Evolutionary conservation across 148 eudicot genomes (phyloP), one percentile per base, ranked within the genome.

Genomic region (Rhododendron vialii): DNA sequence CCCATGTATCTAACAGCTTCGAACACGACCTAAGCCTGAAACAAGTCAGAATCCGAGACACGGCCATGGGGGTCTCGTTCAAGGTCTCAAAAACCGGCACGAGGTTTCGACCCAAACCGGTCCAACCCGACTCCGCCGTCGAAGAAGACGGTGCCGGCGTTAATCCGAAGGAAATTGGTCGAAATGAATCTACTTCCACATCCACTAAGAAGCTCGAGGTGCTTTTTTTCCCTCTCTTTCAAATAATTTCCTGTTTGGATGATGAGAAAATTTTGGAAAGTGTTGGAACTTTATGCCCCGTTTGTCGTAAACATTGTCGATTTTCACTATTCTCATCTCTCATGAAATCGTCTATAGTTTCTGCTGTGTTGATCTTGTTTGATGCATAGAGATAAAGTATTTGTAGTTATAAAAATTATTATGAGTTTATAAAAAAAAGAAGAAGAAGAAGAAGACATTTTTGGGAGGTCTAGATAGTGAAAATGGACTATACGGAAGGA

Each of bases 11-110:
- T 45, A 48, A 28, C n/a, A 50, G 63, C 80, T 73, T 12, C 48
- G 36, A 50, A 73, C 30, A 17, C n/a, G 35, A 24, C 84, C 20
- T 45, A 67, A 63, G 43, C n/a, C 84, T n/a, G 22, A 22, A 55
- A 55, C 5, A 9, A 30, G 8, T 7, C 35, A 1, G 43, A 69
- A 84, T 74, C 43, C 74, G 48, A 47, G 80, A n/a, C 80, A 15
- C 55, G 5, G 86, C 73, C 47, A 96, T 96, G 99, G 95, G 96
- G 87, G 84, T 96, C 87, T 96, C 98, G 3, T 96, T 96, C 86
- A 96, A 93, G 90, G 95, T 96, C 69, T 93, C 98, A 5, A 94
- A 89, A 55, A 90, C 78, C 80, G 96, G 99, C 28, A 83, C 87
- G 22, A 91, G 92, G 90, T 92, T 89, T 88, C 92, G 90, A 48